Conservation (phyloP, 225 moss, liverwort and hornwort genomes). For the Bryoerythrophyllum caledonicum region DNA sequence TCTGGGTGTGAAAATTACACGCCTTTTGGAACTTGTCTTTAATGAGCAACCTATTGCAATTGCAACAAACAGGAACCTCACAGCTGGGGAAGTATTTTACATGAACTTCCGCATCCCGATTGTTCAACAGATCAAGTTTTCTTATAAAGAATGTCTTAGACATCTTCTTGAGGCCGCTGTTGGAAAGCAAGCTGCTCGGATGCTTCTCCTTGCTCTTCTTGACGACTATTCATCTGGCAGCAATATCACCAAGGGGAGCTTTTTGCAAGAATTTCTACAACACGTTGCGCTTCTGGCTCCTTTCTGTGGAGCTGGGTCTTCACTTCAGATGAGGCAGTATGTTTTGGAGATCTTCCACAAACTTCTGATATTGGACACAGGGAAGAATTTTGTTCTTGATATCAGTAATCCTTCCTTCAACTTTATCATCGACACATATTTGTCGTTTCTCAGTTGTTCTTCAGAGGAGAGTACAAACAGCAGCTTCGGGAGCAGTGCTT, state of each 20-base stretch:
- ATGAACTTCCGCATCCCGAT: slow-evolving; percentile 81
- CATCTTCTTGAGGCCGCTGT: slow-evolving; percentile 55
- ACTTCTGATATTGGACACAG: slow-evolving; percentile 61
- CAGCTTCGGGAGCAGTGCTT: slow-evolving; percentile 46
- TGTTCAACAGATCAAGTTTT: slow-evolving; percentile 73
- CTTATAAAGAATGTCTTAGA: slow-evolving; percentile 59
- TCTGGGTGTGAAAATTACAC: slow-evolving; percentile 57
- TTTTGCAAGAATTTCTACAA: slow-evolving; percentile 60
- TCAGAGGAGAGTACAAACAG: slow-evolving; percentile 30
- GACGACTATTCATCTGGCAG: slow-evolving; percentile 59
- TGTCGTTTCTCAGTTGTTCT: slow-evolving; percentile 52
- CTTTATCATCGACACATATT: slow-evolving; percentile 60
- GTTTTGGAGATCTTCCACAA: slow-evolving; percentile 76
- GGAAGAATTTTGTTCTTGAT: slow-evolving; percentile 43
- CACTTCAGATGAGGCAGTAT: slow-evolving; percentile 64
- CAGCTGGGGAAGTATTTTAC: slow-evolving; percentile 76
- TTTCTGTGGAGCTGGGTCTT: slow-evolving; percentile 36
- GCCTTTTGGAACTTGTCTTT: slow-evolving; percentile 64
- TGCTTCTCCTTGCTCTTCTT: slow-evolving; percentile 69
- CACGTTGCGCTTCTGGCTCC: slow-evolving; percentile 62
- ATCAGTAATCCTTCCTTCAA: slow-evolving; percentile 44
- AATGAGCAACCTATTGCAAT: slow-evolving; percentile 47
- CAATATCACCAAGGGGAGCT: slow-evolving; percentile 63
- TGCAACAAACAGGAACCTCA: slow-evolving; percentile 55
- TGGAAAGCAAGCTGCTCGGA: slow-evolving; percentile 57